These are phyloP conservation scores for Dryadomyces sulphureus DNA, from an alignment of 2,329 filamentous ascomycete genomes.

Conservation along the genomic window DNA sequence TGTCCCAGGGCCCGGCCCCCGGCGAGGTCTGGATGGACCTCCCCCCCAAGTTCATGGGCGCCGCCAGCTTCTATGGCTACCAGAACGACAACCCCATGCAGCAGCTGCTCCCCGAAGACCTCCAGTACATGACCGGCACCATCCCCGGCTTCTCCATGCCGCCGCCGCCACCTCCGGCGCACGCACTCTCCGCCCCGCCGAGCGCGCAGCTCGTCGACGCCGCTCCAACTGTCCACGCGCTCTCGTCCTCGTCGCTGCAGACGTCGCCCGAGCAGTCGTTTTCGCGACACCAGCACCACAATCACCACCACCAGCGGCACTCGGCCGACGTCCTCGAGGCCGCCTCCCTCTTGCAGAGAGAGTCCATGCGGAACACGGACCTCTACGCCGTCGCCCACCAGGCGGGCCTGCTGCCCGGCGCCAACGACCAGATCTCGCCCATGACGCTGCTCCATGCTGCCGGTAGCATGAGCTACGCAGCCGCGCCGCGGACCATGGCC, in stretches of 20 bases:
- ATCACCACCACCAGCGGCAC: slow-evolving; percentile 17
- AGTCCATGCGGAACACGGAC: slow-evolving; percentile 13
- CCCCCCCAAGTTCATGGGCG: slow-evolving; percentile 51
- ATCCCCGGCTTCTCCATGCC: slow-evolving; percentile 9
- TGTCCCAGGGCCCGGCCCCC: slow-evolving; percentile 32
- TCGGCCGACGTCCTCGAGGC: slow-evolving; percentile 44
- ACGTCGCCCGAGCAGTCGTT: slow-evolving; percentile 7
- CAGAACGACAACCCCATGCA: slow-evolving; percentile 22
- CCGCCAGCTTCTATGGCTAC: slow-evolving; percentile 47
- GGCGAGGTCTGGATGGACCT: slow-evolving; percentile 41
- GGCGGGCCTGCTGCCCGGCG: not conserved
- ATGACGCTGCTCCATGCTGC: not conserved
- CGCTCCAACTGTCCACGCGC: no score
- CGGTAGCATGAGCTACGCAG: not conserved
- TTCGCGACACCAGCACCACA: slow-evolving; percentile 12
- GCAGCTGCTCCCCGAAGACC: slow-evolving; percentile 13
- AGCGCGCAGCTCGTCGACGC: not conserved
- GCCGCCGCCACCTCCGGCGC: not conserved
- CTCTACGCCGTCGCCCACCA: not conserved
- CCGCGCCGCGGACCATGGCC: not conserved
- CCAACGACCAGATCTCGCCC: not conserved
- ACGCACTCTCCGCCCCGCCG: no score
- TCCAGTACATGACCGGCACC: slow-evolving; percentile 14
- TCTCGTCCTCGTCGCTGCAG: no score
- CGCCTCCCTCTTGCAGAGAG: slow-evolving; percentile 35